Evolutionary conservation across 192 early-diverging fungal genomes (phyloP), one percentile per base, ranked within the genome.

Genomic region (Haplosporangium gracile): DNA sequence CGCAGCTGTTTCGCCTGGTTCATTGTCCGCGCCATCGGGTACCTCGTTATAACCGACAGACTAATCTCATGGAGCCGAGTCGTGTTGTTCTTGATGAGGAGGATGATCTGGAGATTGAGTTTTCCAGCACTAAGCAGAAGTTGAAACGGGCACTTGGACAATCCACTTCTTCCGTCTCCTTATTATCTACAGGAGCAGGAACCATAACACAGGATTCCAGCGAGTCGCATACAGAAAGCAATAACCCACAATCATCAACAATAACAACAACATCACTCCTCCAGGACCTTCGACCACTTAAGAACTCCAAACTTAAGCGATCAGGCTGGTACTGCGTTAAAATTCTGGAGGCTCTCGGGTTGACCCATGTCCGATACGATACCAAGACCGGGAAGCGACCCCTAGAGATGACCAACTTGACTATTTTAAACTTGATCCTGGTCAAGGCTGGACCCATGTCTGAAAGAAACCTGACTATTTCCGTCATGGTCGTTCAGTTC

Each of bases 1-100:
- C 99, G 24, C 99, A 99, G 88, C 87, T 99, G 29, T 99, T 99
- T 88, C 90, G 94, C 39, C 83, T 99, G n/a, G 93, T 99, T 8
- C 95, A 96, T 16, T 99, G 98, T 88, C 99, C 98, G 4, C 93
- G 99, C 18, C 99, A 99, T 82, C 91, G 99, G 2, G 94, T 99
- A 91, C 99, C 99, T 5, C 88, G 90, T 83, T 96, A 89, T 42
- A 81, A 87, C 72, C 63, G 78, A 34, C 53, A 79, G 18, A 87
- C 76, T 47, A 77, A 82, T 57, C 32, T 88, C 34, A 81, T 87
- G 75, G 85, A 84, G 39, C 74, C 74, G 8, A 80, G 75, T 39
- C 73, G 26, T 34, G 75, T 88, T 8, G 75, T 87, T 42, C 42
- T 89, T 36, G 79, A 81, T 72, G 69, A 75, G 74, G 72, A 68